Evolutionary conservation across 2,329 filamentous ascomycete genomes (phyloP).

Genomic region (Hyphodiscus sp.): DNA sequence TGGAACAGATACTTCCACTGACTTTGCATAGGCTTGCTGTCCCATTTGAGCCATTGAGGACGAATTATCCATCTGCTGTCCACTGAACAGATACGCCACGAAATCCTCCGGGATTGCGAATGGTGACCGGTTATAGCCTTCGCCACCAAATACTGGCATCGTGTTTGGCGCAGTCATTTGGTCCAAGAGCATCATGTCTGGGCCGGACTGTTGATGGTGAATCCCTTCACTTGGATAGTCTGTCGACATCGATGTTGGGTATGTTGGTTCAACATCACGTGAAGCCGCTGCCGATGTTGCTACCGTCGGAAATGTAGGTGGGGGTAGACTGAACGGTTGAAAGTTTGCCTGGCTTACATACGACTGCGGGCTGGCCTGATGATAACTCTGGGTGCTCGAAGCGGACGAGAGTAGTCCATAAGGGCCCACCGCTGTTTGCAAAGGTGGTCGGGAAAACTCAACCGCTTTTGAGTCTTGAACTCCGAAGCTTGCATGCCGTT

Average conservation of each 20-base stretch:
- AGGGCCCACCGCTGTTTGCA: slow-evolving; percentile 41
- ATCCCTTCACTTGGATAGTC: slow-evolving; percentile 29
- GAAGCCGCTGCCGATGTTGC: slow-evolving; percentile 31
- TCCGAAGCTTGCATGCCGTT: slow-evolving; percentile 28
- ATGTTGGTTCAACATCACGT: slow-evolving; percentile 23
- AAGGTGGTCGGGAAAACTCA: slow-evolving; percentile 38
- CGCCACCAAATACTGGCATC: slow-evolving; percentile 81
- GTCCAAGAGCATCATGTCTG: slow-evolving; percentile 54
- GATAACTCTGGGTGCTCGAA: slow-evolving; percentile 39
- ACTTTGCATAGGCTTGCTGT: slow-evolving; percentile 44
- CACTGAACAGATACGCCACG: slow-evolving; percentile 77
- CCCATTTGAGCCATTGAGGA: slow-evolving; percentile 47
- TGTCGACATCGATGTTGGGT: slow-evolving; percentile 25
- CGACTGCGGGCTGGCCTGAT: slow-evolving; percentile 37
- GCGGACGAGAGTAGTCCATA: slow-evolving; percentile 50
- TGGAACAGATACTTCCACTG: slow-evolving; percentile 25
- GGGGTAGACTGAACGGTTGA: slow-evolving; percentile 55
- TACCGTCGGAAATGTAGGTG: slow-evolving; percentile 47
- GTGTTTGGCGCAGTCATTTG: slow-evolving; percentile 59
- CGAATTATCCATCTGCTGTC: slow-evolving; percentile 47
- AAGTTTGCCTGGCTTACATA: slow-evolving; percentile 58
- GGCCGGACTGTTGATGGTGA: slow-evolving; percentile 30
- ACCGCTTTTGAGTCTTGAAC: slow-evolving; percentile 25
- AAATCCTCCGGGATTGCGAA: slow-evolving; percentile 85
- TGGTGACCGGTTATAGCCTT: slow-evolving; percentile 78